Conservation (phyloP, 805 yeast species). For the Cyberlindnera euphorbiiphila region DNA sequence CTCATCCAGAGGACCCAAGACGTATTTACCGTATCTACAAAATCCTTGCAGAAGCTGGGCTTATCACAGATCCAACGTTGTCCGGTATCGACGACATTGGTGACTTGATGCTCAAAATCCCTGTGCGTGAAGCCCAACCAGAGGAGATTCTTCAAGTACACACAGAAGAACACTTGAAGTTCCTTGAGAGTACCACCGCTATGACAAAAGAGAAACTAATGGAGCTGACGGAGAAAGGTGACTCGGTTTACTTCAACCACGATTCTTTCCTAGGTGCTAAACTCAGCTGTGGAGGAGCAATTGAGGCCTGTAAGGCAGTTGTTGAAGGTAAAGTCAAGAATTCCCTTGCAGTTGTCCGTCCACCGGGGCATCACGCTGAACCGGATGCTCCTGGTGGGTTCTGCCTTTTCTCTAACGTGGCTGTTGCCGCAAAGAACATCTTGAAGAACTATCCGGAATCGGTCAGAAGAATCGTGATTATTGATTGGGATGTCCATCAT, state of each 20-base stretch:
- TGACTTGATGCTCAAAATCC: constrained; percentile 80
- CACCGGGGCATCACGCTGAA: constrained; percentile 99
- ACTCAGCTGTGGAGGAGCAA: constrained; percentile 93
- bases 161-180: constrained; percentile 72
- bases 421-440: constrained; percentile 90
- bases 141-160: constrained; percentile 89
- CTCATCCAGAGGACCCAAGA: constrained; percentile 98
- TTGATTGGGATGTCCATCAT: constrained; percentile 99
- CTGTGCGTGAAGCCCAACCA: constrained; percentile 81
- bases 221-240: constrained; percentile 85
- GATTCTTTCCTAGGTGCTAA: constrained; percentile 86
- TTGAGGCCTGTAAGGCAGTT: constrained; percentile 94
- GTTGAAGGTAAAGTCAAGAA: constrained; percentile 90
- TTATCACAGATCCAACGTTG: constrained; percentile 76
- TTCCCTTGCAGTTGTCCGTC: constrained; percentile 91
- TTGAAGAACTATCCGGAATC: constrained; percentile 82
- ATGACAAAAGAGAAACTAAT: constrained; percentile 76
- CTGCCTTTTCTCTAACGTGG: constrained; percentile 92
- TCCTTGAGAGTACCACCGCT: constrained; percentile 66
- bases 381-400: constrained; percentile 97
- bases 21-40: constrained; percentile 92
- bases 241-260: constrained; percentile 90
- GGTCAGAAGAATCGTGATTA: constrained; percentile 73
- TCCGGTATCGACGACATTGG: constrained; percentile 69
- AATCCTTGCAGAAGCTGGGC: constrained; percentile 89